Base-by-base conservation (phyloP, 495 filamentous ascomycete species). In the Tuber brumale region DNA sequence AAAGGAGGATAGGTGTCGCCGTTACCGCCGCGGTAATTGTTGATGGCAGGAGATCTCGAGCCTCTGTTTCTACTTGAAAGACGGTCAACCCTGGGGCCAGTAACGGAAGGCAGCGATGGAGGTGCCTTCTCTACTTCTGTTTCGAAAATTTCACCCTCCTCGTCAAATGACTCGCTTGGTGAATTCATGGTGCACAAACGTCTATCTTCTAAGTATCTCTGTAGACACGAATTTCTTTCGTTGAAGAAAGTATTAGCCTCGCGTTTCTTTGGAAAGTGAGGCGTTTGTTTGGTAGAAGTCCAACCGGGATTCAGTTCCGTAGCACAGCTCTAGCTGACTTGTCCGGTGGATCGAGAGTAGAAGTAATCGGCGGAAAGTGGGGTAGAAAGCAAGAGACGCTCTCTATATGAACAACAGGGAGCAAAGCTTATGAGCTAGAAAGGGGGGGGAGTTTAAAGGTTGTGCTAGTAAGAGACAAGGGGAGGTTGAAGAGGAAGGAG, bases 191-290 rank as follows among this genome's bases (percentile, higher is more conserved):
- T 71, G 77, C 69, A 75, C 78, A 73, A 79, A 78, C 71, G 43
- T 42, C 71, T 66, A 73, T 77, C 78, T 79, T 73, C 75, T 71
- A 79, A 61, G 76, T 70, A 48, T 76, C 78, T 86, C 88, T 85
- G 82, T 81, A 81, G 89, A 89, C 86, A 92, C 93, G 86, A 92
- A 85, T 85, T 97, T 94, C 89, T 97, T 94, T 85, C 94, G 94
- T 86, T 97, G 92, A 86, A 90, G 89, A 83, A 88, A 89, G 84
- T 80, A 79, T 80, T 80, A 80, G 78, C 78, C 78, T 80, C 78
- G 71, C 73, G 78, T 80, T 75, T 80, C 78, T 79, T 72, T 41
- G 46, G 70, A 85, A 83, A 81, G 79, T 77, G 88, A 87, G 83
- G 86, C 86, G 82, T 85, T 80, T 85, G 80, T 85, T 80, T 85